Base-by-base conservation (phyloP, 2,329 filamentous ascomycete genomes). In the Bipolaris oryzae region DNA sequence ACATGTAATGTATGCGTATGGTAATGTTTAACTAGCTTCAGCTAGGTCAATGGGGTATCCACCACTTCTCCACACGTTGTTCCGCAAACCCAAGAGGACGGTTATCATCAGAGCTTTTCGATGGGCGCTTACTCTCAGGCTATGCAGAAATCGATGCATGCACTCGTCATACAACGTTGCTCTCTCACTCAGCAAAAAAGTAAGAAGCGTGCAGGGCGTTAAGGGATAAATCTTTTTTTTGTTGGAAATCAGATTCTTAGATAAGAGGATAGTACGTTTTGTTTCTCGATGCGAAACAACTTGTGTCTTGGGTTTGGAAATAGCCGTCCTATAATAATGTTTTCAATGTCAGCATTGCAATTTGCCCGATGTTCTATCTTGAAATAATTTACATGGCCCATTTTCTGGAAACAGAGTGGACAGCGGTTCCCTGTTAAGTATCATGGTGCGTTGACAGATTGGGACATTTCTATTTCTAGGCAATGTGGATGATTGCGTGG, bases 1-100 rank as follows among this genome's bases (percentile, higher is more conserved):
- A 56, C 42, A 41, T 63, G 63, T 64, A 63, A 61, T 61, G 15
- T 50, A 50, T 55, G 55, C 50, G 41, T 55, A 45, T 46, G 46
- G 23, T 16, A 13, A 31, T 31, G 28, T 31, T 31, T 42, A 9
- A 54, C 41, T 51, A 53, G 53, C 28, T 53, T 44, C 58, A 45
- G 33, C 50, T 52, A 47, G 51, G 39, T 28, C 55, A 41, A 7
- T 25, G 21, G 15, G 15, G 58, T 48, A 54, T 48, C 43, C 55
- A 49, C 50, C 15, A 53, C 56, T 41, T 53, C 41, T 53, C 46
- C 38, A 50, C 45, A 42, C 21, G 23, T 48, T 46, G 25, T 41
- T 33, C 15, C 42, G 45, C 42, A 49, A 48, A 41, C 47, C 38
- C 35, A 50, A 42, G 41, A 35, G 37, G 2, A 4, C 25, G 54